Percentiles rank a stretch among this genome's conserved stretches.
Evolutionary conservation across 495 filamentous ascomycete species (phyloP).

Genomic region (Annulohypoxylon maeteangense): DNA sequence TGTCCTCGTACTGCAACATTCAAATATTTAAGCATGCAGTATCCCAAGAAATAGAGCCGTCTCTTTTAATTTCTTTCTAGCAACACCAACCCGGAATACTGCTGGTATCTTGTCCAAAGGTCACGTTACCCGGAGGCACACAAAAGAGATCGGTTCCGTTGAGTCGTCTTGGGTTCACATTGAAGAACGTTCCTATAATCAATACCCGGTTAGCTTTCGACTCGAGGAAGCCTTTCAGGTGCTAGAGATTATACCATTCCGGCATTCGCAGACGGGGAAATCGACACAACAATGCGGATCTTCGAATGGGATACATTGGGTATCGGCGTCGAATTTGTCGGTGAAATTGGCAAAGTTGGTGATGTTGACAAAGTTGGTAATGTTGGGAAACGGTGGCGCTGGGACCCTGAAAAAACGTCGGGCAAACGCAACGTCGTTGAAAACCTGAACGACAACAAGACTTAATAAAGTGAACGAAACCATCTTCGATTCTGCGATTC

Average conservation of each 20-base stretch:
- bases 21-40: background rate
- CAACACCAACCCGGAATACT: conserved; percentile 41
- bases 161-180: conserved; percentile 21
- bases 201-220: background rate
- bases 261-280: conserved; percentile 36
- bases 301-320: conserved; percentile 40
- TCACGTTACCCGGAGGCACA: conserved; percentile 27
- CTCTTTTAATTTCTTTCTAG: conserved; percentile 6
- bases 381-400: conserved; percentile 12
- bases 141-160: conserved; percentile 28
- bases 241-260: conserved; percentile 25
- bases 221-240: background rate
- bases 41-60: background rate
- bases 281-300: conserved; percentile 42
- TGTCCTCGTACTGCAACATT: background rate
- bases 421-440: conserved; percentile 3
- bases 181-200: conserved; percentile 38
- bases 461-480: conserved; percentile 17
- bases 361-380: conserved; percentile 10
- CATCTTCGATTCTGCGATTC: conserved; percentile 20
- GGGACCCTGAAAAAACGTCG: conserved; percentile 4
- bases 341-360: background rate
- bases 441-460: conserved; percentile 12
- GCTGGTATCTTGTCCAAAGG: conserved; percentile 32
- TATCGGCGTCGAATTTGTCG: background rate